Evolutionary conservation across 106 monocot genomes (phyloP).

Genomic region (Ottelia alismoides): DNA sequence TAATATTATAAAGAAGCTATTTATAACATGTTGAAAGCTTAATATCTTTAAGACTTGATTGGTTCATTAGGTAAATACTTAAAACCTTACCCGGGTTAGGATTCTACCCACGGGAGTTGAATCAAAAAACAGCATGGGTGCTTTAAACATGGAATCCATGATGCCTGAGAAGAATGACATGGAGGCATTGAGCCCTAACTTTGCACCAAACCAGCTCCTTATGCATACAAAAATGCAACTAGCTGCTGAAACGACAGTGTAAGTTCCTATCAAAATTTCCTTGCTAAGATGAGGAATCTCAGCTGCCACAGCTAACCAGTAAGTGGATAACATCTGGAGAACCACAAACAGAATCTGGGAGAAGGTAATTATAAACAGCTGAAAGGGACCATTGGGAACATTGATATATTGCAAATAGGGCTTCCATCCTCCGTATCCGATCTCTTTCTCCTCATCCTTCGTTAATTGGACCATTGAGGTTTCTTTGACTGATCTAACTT

Average conservation of each 20-base stretch:
- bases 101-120: slow-evolving; percentile 85
- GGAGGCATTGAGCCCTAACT: slow-evolving; percentile 62
- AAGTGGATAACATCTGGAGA: slow-evolving; percentile 48
- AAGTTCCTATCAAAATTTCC: slow-evolving; percentile 40
- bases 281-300: slow-evolving; percentile 20
- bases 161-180: slow-evolving; percentile 55
- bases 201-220: slow-evolving; percentile 40
- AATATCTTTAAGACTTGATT: too few species aligned
- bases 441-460: slow-evolving; percentile 68
- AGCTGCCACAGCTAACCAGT: slow-evolving; percentile 61
- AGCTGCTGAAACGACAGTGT: slow-evolving; percentile 30
- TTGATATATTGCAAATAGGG: slow-evolving; percentile 49
- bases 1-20: background rate
- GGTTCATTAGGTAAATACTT: background rate
- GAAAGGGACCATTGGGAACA: too few species aligned
- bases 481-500: slow-evolving; percentile 1
- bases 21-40: too few species aligned
- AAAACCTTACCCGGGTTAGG: slow-evolving; percentile 46
- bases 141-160: slow-evolving; percentile 78
- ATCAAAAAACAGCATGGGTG: slow-evolving; percentile 89
- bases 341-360: slow-evolving; percentile 30
- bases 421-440: slow-evolving; percentile 55
- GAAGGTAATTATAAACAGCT: too few species aligned
- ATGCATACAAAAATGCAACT: slow-evolving; percentile 44
- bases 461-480: slow-evolving; percentile 34